Base-by-base conservation (phyloP, 164 flowering plant genomes). In the Piper longum region DNA sequence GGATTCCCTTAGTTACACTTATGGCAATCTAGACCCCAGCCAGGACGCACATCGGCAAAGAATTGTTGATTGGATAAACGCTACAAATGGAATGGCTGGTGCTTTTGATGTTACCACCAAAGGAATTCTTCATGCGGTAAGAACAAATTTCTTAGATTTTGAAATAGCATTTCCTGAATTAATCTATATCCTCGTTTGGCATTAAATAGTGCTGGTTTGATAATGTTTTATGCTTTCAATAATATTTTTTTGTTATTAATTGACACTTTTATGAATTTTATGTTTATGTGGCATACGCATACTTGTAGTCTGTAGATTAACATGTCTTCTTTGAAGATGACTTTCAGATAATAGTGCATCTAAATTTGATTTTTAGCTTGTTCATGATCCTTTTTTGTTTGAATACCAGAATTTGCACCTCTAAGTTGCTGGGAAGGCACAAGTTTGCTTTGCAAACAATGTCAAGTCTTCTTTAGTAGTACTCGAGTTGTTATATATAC, bases 31-130 rank as follows among this genome's bases (percentile, higher is more conserved):
- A 95, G 99, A 93, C 69, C 76, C 80, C 76, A 79, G 88, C 76
- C 99, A 93, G 79, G 99, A 93, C 81, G 92, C 85, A 9, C 99
- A 93, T 67, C 75, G 99, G 69, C 99, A 93, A 76, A 84, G 97
- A 71, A 90, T 93, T 64, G 57, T 93, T 75, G 99, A 93, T 73
- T 93, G 99, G 99, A 85, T 93, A 59, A 93, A 87, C 80, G 96
- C 86, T 66, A 77, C 99, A 36, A 81, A 69, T 79, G 99, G 99
- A 69, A 78, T 81, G 59, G 89, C 96, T 62, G 92, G 96, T 65
- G 97, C 99, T 75, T 93, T 93, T 83, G 99, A 93, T 81, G 99
- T 93, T 75, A 93, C 99, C 36, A 93, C 99, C 7, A 93, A 93
- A 76, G 99, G 99, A 60, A 84, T 93, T 70, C 97, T 93, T 74